These are phyloP conservation scores for Taphrina confusa DNA, from an alignment of 1,139 yeast genomes.

Conservation along the genomic window DNA sequence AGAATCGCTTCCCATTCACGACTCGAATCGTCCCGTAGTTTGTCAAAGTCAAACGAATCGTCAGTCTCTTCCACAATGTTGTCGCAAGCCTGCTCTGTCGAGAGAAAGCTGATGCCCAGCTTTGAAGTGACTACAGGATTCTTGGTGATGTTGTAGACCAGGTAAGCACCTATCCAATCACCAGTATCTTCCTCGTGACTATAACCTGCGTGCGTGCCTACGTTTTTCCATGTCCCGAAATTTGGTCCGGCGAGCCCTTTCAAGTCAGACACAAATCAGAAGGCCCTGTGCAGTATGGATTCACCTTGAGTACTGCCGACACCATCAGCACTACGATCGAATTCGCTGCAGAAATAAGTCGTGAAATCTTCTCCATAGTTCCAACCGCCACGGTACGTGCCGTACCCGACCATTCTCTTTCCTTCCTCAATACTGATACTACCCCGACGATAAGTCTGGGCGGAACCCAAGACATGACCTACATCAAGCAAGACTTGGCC, in stretches of 20 bases:
- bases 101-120: conserved; percentile 25
- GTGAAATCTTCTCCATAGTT: conserved; percentile 27
- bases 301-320: conserved; percentile 29
- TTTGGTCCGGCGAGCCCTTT: conserved; percentile 20
- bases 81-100: conserved; percentile 15
- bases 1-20: conserved; percentile 11
- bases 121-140: conserved; percentile 19
- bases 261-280: too few relatives aligned
- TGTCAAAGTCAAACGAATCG: conserved; percentile 11
- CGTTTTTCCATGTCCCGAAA: conserved; percentile 33
- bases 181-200: conserved; percentile 25
- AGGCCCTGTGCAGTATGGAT: too few relatives aligned
- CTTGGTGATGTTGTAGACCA: conserved; percentile 26
- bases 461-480: conserved; percentile 33
- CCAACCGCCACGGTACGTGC: conserved; percentile 33
- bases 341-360: conserved; percentile 29
- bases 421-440: conserved; percentile 13
- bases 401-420: conserved; percentile 8
- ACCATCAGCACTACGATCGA: conserved; percentile 27
- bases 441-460: conserved; percentile 32
- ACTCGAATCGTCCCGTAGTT: not conserved
- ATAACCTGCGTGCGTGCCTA: conserved; percentile 31
- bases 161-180: conserved; percentile 30
- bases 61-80: conserved; percentile 18
- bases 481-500: conserved; percentile 28